Evolutionary conservation across 2,329 filamentous ascomycete species (phyloP).

Genomic region (Ophiostoma sp.): DNA sequence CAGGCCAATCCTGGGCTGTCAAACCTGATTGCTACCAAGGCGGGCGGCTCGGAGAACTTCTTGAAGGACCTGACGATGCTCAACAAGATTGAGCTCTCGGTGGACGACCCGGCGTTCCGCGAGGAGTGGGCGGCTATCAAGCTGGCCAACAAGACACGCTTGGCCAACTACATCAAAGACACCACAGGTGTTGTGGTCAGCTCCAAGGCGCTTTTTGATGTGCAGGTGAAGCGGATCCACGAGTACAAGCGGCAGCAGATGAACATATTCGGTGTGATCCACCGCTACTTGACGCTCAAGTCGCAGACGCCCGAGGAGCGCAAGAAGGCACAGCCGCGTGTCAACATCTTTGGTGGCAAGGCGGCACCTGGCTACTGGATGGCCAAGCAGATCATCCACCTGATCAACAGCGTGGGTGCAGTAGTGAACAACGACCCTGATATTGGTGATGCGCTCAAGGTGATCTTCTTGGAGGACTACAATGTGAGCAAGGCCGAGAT

Average conservation of each 20-base stretch:
- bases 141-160: constrained; percentile 85
- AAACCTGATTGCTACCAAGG: constrained; percentile 84
- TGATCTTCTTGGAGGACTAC: constrained; percentile 96
- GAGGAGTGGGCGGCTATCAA: constrained; percentile 97
- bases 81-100: constrained; percentile 76
- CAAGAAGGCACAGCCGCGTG: constrained; percentile 80
- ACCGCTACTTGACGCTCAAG: constrained; percentile 88
- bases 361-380: constrained; percentile 99
- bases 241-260: constrained; percentile 99
- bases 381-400: constrained; percentile 97
- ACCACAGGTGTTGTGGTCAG: constrained; percentile 78
- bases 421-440: constrained; percentile 92
- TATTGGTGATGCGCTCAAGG: constrained; percentile 90
- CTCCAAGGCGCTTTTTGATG: constrained; percentile 83
- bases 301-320: constrained; percentile 73
- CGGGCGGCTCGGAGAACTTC: constrained; percentile 69
- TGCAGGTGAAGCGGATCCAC: constrained; percentile 98
- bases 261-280: constrained; percentile 97
- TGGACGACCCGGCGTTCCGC: constrained; percentile 83
- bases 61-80: constrained; percentile 84
- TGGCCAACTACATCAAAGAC: constrained; percentile 86
- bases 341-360: constrained; percentile 96
- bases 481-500: constrained; percentile 99
- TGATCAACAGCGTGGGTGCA: constrained; percentile 84
- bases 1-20: constrained; percentile 93